A percentile compares a stretch with the other conserved stretches of the same genome.
phyloP scores from a whole-genome alignment of 2,329 filamentous ascomycete genomes.

The Lecanicillium sp. region DNA sequence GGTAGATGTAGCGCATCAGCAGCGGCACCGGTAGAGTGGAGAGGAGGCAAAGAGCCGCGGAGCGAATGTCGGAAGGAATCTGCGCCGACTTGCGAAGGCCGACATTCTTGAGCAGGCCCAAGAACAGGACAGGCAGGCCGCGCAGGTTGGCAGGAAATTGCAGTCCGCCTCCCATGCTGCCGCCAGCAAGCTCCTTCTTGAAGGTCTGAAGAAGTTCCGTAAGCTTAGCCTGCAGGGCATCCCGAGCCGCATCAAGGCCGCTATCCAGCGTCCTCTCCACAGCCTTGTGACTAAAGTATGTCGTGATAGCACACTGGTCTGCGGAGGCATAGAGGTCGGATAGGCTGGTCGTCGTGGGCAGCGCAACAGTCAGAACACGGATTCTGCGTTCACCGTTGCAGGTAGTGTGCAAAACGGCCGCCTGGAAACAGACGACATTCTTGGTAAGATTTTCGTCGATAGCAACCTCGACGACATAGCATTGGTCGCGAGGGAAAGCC shows the following conservation, averaged over 20 bases:
- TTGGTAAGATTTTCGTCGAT: slow-evolving; percentile 93
- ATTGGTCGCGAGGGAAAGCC: slow-evolving; percentile 93
- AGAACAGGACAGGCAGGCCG: slow-evolving; percentile 80
- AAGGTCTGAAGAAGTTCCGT: slow-evolving; percentile 92
- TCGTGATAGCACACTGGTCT: slow-evolving; percentile 86
- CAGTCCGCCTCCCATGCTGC: slow-evolving; percentile 89
- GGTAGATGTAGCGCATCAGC: slow-evolving; percentile 88
- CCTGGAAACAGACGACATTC: slow-evolving; percentile 86
- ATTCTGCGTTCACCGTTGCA: slow-evolving; percentile 96
- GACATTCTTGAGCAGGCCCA: slow-evolving; percentile 93
- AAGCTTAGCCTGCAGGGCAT: slow-evolving; percentile 84
- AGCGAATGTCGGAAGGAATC: slow-evolving; percentile 88
- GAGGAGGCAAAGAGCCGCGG: slow-evolving; percentile 85
- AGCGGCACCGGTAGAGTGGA: slow-evolving; percentile 88
- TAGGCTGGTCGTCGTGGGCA: slow-evolving; percentile 86
- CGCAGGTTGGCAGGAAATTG: slow-evolving; percentile 92
- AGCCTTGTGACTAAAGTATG: slow-evolving; percentile 95
- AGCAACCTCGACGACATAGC: slow-evolving; percentile 95
- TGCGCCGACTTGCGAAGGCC: slow-evolving; percentile 87
- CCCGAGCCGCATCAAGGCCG: slow-evolving; percentile 82
- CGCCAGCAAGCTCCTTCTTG: slow-evolving; percentile 91
- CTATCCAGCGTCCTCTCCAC: slow-evolving; percentile 82
- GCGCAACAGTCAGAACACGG: slow-evolving; percentile 82
- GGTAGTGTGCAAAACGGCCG: slow-evolving; percentile 92
- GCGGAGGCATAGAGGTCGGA: slow-evolving; percentile 91